Conservation (phyloP, 2,329 filamentous ascomycete genomes). For the Xylaria sp. region DNA sequence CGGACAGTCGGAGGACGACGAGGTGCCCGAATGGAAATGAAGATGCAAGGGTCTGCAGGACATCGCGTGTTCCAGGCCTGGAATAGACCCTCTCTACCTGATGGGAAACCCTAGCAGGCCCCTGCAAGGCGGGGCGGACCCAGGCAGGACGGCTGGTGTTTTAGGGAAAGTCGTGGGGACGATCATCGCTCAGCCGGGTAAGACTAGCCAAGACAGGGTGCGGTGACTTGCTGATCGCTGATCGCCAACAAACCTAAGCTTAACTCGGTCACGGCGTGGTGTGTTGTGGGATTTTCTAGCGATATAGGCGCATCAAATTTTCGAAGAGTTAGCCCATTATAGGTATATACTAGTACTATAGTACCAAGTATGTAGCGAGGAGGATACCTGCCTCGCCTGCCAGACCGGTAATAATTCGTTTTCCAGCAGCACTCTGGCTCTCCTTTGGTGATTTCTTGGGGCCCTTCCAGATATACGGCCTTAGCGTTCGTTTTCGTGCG, state of each 20-base stretch:
- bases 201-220: constrained; percentile 13
- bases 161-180: constrained; percentile 32
- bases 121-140: constrained; percentile 27
- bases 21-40: constrained; percentile 34
- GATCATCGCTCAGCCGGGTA: constrained; percentile 32
- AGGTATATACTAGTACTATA: neutral
- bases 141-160: constrained; percentile 26
- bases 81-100: constrained; percentile 25
- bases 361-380: neutral
- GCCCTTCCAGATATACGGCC: constrained; percentile 5
- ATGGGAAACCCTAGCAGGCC: constrained; percentile 18
- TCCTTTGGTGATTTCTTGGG: neutral
- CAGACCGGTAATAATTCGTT: constrained; percentile 1
- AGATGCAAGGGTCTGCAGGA: constrained; percentile 36
- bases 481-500: constrained; percentile 33
- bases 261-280: constrained; percentile 11
- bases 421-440: neutral
- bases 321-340: constrained; percentile 18
- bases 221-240: constrained; percentile 31
- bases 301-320: constrained; percentile 15
- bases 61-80: constrained; percentile 36
- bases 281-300: constrained; percentile 18
- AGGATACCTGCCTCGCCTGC: neutral
- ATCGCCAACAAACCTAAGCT: constrained; percentile 23
- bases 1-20: constrained; percentile 11